Evolutionary conservation across 345 rosid genomes (phyloP).

Genomic region (Murraya koenigii): DNA sequence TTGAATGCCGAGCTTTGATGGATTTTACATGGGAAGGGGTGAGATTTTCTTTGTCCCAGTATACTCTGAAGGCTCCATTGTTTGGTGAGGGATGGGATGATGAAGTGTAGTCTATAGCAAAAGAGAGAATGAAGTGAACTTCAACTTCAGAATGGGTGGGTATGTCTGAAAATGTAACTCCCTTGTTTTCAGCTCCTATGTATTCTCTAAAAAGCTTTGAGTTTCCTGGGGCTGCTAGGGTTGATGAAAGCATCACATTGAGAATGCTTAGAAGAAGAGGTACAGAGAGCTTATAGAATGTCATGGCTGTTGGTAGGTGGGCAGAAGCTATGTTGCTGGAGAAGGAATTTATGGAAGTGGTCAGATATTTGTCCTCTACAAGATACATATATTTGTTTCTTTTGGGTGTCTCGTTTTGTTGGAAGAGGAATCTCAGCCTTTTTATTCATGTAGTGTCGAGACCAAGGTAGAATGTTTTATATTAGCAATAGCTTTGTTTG

Average conservation of each 20-base stretch:
- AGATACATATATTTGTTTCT: not conserved
- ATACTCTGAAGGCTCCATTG: constrained; percentile 42
- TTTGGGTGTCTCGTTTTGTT: not conserved
- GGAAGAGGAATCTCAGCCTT: not conserved
- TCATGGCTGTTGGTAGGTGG: constrained; percentile 20
- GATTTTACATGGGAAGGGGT: constrained; percentile 32
- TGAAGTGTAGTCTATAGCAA: constrained; percentile 49
- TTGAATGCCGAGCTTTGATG: constrained; percentile 35
- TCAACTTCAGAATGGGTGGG: constrained; percentile 40
- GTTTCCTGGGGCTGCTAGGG: constrained; percentile 32
- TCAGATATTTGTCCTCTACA: not conserved
- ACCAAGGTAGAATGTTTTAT: not conserved
- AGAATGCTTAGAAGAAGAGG: constrained; percentile 18
- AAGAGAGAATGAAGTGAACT: constrained; percentile 48
- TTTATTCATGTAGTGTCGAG: not conserved
- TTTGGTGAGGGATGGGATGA: constrained; percentile 38
- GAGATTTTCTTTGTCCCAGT: constrained; percentile 44
- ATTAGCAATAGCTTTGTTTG: constrained; percentile 2
- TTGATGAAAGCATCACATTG: constrained; percentile 15
- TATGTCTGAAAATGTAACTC: constrained; percentile 39
- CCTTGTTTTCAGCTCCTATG: constrained; percentile 52
- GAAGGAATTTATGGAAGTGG: constrained; percentile 12
- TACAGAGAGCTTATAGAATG: constrained; percentile 6
- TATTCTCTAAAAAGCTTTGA: constrained; percentile 56
- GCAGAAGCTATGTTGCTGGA: not conserved